Base-by-base conservation (phyloP, 1,284 basidiomycete genomes). In the Papiliotrema nemorosa region DNA sequence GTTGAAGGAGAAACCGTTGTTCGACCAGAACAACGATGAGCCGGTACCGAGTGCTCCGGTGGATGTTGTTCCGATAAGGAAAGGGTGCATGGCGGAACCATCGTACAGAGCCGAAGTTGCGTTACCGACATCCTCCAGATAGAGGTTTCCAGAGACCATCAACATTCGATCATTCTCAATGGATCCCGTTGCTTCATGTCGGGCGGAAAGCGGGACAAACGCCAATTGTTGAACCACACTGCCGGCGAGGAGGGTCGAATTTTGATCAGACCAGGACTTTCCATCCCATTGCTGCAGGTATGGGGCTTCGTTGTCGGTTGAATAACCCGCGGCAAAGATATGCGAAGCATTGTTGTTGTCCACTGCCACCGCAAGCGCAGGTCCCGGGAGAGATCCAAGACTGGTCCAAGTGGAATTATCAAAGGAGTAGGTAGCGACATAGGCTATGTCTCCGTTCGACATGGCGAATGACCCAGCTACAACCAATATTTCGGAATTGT, bases 281-380 rank as follows among this genome's bases (percentile, higher is more conserved):
- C 91, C 91, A 67, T 94, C 81, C 87, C 88, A 96, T 63, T 83
- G 86, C 39, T 81, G 78, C 52, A 96, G 73, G 76, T 90, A 94
- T 0, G 88, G 78, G 1, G 79, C 75, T 7, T 79, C 78, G 26
- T 81, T 83, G 54, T 84, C 80, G 7, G 70, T 73, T 64, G 56
- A 87, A 84, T 82, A 81, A 52, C 94, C 94, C 38, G 91, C 88
- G 39, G 88, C 89, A 66, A 93, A 97, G 59, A 97, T 82, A 64
- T 87, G 93, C 59, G 83, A 86, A 0, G 76, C 73, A 67, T 96
- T 90, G 27, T 82, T 81, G 59, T 86, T 79, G 72, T 97, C 88
- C 47, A 93, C 85, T 49, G 86, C 86, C 46, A 97, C 72, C 13
- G 94, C 90, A 7, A 90, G 87, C 0, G 92, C 88, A 1, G 91